A percentile compares a stretch with the other conserved stretches of the same genome.
Conservation (phyloP, 208 protist genomes). For the Kentomonas sorsogonicus region DNA sequence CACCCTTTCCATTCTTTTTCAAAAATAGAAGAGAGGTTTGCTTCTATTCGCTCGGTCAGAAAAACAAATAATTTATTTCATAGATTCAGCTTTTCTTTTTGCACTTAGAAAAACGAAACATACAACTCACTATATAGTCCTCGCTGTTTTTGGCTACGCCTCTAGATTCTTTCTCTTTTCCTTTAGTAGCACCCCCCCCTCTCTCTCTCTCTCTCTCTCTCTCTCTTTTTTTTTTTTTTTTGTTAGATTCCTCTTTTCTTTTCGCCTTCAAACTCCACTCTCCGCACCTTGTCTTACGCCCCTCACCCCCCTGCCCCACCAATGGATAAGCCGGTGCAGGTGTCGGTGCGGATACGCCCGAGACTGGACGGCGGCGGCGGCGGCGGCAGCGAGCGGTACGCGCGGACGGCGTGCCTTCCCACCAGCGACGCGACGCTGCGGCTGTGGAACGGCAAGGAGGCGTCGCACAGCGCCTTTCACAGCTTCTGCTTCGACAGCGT, state of each 20-base stretch:
- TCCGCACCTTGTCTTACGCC: not conserved
- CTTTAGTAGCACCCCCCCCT: conserved; percentile 1
- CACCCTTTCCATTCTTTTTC: too few species aligned
- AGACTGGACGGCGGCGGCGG: conserved; percentile 37
- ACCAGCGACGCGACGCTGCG: conserved; percentile 38
- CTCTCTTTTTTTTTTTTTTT: conserved; percentile 16
- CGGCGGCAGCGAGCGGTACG: conserved; percentile 41
- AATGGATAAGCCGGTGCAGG: conserved; percentile 28
- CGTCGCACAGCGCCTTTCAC: conserved; percentile 28
- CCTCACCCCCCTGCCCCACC: conserved; percentile 8
- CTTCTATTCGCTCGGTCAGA: too few species aligned
- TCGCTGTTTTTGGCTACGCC: not conserved
- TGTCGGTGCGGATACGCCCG: conserved; percentile 65
- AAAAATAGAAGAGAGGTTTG: too few species aligned
- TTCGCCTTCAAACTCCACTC: conserved; percentile 1
- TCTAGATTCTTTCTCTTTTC: conserved; percentile 1
- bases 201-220: not conserved
- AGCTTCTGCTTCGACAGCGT: conserved; percentile 66
- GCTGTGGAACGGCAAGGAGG: conserved; percentile 32
- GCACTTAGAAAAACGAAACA: too few species aligned
- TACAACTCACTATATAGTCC: too few species aligned
- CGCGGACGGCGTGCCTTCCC: conserved; percentile 36
- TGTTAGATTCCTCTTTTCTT: conserved; percentile 8
- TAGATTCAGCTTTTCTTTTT: too few species aligned
- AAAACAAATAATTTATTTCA: too few species aligned